A percentile compares a stretch with the other conserved stretches of the same genome.
Conservation (phyloP, 23 red algal species). For the Rhodosorus marinus region DNA sequence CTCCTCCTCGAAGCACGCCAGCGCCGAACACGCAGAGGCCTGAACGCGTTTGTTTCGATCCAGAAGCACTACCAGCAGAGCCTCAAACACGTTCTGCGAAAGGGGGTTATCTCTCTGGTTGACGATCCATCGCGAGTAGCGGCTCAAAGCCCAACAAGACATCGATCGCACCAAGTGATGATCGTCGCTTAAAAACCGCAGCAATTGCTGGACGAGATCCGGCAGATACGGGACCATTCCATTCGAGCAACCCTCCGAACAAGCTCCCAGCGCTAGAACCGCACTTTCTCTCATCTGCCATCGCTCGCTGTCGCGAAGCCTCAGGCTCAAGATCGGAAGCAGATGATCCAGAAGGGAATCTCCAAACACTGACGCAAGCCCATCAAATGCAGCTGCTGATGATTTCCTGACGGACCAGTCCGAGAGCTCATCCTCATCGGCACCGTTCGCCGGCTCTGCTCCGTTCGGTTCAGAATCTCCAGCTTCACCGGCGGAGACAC, state of each 20-base stretch:
- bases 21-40: slow-evolving; percentile 56
- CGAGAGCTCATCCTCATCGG: slow-evolving; percentile 25
- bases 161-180: slow-evolving; percentile 63
- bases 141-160: slow-evolving; percentile 57
- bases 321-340: slow-evolving; percentile 21
- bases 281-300: slow-evolving; percentile 67
- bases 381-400: slow-evolving; percentile 47
- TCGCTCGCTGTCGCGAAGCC: slow-evolving; percentile 9
- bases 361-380: slow-evolving; percentile 30
- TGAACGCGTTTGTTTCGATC: slow-evolving; percentile 64
- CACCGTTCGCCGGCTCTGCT: no score
- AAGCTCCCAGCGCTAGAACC: slow-evolving; percentile 62
- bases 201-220: slow-evolving; percentile 26
- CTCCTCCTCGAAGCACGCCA: slow-evolving; percentile 55
- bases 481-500: no score
- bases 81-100: slow-evolving; percentile 19
- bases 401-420: slow-evolving; percentile 60
- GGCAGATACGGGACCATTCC: slow-evolving; percentile 30
- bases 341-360: slow-evolving; percentile 40
- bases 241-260: slow-evolving; percentile 54
- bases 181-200: slow-evolving; percentile 17
- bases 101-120: slow-evolving; percentile 12
- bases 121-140: slow-evolving; percentile 65
- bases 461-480: no score
- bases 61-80: slow-evolving; percentile 32